Percentiles rank a stretch among this genome's conserved stretches.
Conservation (phyloP, 2,329 filamentous ascomycete species). For the Fusarium stilboides region DNA sequence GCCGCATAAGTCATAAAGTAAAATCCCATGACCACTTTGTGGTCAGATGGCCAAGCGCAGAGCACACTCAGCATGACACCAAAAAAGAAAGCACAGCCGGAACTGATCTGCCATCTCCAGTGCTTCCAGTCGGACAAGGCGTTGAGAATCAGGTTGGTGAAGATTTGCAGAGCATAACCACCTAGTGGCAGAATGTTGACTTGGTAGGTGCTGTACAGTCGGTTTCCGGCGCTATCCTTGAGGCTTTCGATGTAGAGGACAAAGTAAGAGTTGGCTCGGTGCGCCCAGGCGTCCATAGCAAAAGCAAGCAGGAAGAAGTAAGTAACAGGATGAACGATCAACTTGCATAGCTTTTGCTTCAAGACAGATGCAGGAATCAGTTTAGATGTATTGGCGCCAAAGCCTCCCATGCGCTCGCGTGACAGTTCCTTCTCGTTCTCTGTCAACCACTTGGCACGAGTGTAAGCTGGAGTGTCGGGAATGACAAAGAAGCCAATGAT, state of each 20-base stretch:
- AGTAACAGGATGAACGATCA: slow-evolving; percentile 51
- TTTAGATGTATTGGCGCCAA: slow-evolving; percentile 51
- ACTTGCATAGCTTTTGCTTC: slow-evolving; percentile 47
- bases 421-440: slow-evolving; percentile 50
- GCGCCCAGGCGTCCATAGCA: slow-evolving; percentile 51
- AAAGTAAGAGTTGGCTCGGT: slow-evolving; percentile 54
- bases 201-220: slow-evolving; percentile 52
- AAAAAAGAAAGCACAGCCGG: slow-evolving; percentile 50
- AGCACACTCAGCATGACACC: slow-evolving; percentile 54
- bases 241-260: slow-evolving; percentile 54
- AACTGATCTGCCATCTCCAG: slow-evolving; percentile 59
- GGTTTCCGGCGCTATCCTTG: slow-evolving; percentile 46
- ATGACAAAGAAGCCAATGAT: slow-evolving; percentile 59
- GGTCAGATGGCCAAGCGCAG: slow-evolving; percentile 54
- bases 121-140: slow-evolving; percentile 56
- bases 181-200: slow-evolving; percentile 53
- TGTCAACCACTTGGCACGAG: slow-evolving; percentile 51
- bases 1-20: slow-evolving; percentile 57
- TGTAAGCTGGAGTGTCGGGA: slow-evolving; percentile 52
- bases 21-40: slow-evolving; percentile 53
- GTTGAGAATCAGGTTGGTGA: slow-evolving; percentile 55
- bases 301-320: slow-evolving; percentile 53
- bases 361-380: slow-evolving; percentile 47
- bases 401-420: slow-evolving; percentile 47
- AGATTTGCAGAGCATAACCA: slow-evolving; percentile 54